Base-by-base conservation (phyloP, 2,329 filamentous ascomycete species). In the Exophiala dermatitidis region DNA sequence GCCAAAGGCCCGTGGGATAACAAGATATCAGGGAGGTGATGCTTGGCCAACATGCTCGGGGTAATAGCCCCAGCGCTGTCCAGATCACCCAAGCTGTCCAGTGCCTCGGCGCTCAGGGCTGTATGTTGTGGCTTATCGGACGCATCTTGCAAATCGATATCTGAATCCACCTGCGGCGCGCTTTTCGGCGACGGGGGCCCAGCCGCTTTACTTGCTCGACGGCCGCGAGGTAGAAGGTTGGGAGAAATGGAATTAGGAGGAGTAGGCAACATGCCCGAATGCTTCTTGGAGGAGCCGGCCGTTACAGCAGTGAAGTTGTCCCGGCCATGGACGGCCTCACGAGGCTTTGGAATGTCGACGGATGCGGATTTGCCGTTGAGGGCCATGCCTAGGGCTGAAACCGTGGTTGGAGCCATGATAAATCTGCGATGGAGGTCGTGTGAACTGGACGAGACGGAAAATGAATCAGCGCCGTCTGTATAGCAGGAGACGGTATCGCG, bases 171-270 rank as follows among this genome's bases (percentile, higher is more conserved):
- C 65, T 74, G 70, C 59, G 19, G 19, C 19, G 74, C 65, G 54
- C 74, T 67, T 45, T 72, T 69, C 61, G 70, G 66, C 46, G 74
- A 70, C 49, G 64, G 61, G 48, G 70, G 64, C 54, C 67, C 61
- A 53, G 63, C 61, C 28, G 65, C 64, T 47, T 66, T 76, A 67
- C 84, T 84, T 59, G 81, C 79, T 70, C 85, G 86, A 67, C 86
- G 82, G 65, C 85, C 86, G 65, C 91, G 88, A 56, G 90, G 88
- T 64, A 86, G 84, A 62, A 96, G 79, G 63, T 82, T 85, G 46
- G 91, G 91, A 58, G 90, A 96, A 69, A 96, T 90, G 71, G 90
- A 96, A 76, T 91, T 94, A 57, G 91, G 91, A 67, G 91, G 91
- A 69, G 91, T 96, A 60, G 87, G 89, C 66, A 95, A 82, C 69